Evolutionary conservation across 495 filamentous ascomycete genomes (phyloP).

Genomic region (Cercophora scortea): DNA sequence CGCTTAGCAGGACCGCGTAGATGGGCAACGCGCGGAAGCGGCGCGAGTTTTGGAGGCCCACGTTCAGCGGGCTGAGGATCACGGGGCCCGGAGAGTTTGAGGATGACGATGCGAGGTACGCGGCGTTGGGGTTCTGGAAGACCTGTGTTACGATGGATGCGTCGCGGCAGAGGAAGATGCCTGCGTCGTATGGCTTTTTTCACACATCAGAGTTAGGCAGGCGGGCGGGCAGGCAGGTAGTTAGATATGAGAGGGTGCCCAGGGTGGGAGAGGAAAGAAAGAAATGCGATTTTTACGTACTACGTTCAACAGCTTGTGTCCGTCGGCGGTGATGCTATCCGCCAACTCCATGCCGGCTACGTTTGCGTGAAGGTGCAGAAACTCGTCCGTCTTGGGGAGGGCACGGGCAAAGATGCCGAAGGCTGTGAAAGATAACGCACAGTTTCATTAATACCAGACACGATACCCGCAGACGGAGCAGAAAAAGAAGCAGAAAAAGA

Average conservation of each 20-base stretch:
- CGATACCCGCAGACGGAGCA: no score
- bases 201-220: no score
- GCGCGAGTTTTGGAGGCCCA: conserved; percentile 85
- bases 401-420: conserved; percentile 79
- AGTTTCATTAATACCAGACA: background rate
- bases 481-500: background rate
- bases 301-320: conserved; percentile 89
- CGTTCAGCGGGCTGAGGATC: conserved; percentile 78
- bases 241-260: background rate
- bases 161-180: conserved; percentile 74
- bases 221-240: no score
- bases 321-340: conserved; percentile 81
- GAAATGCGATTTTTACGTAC: conserved; percentile 27
- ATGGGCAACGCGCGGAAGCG: conserved; percentile 85
- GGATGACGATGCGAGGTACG: conserved; percentile 54
- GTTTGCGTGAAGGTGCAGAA: conserved; percentile 43
- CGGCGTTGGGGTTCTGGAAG: conserved; percentile 79
- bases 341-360: conserved; percentile 69
- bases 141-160: conserved; percentile 48
- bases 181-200: conserved; percentile 74
- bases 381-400: conserved; percentile 53
- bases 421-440: conserved; percentile 34
- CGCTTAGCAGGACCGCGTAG: conserved; percentile 70
- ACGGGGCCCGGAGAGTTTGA: conserved; percentile 18
- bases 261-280: background rate